phyloP scores from a whole-genome alignment of 176 grass and related monocot species.

The Chrysopogon serrulatus region DNA sequence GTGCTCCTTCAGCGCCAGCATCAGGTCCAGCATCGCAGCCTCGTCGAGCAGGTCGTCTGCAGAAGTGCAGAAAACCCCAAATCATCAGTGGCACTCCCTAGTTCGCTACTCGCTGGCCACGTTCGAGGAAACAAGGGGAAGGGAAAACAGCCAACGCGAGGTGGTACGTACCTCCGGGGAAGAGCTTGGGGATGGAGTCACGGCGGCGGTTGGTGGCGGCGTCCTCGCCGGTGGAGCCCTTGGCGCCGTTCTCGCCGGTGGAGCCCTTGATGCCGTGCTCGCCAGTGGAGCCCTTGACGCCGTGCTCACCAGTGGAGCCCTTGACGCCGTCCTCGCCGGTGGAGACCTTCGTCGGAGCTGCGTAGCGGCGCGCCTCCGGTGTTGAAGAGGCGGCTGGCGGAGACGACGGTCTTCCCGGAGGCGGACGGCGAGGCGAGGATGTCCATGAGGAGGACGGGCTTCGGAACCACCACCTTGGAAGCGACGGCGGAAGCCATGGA shows the following conservation, averaged over 20 bases:
- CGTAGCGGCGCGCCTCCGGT: background rate
- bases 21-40: constrained; percentile 16
- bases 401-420: background rate
- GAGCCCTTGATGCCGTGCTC: no score
- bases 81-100: no score
- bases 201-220: background rate
- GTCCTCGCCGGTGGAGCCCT: background rate
- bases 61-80: background rate
- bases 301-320: no score
- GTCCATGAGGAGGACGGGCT: background rate
- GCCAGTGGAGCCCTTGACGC: no score
- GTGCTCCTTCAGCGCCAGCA: constrained; percentile 33
- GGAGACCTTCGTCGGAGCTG: background rate
- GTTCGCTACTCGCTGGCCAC: background rate
- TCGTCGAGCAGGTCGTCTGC: constrained; percentile 23
- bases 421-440: background rate
- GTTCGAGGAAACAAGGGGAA: background rate
- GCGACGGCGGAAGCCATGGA: constrained; percentile 42
- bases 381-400: background rate
- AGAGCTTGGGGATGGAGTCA: background rate
- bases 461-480: background rate
- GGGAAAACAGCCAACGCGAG: background rate
- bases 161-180: constrained; percentile 11
- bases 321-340: no score
- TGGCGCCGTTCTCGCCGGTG: no score